These are phyloP conservation scores for Solanum rostratum DNA, from an alignment of 257 asterid species.

Conservation along the genomic window DNA sequence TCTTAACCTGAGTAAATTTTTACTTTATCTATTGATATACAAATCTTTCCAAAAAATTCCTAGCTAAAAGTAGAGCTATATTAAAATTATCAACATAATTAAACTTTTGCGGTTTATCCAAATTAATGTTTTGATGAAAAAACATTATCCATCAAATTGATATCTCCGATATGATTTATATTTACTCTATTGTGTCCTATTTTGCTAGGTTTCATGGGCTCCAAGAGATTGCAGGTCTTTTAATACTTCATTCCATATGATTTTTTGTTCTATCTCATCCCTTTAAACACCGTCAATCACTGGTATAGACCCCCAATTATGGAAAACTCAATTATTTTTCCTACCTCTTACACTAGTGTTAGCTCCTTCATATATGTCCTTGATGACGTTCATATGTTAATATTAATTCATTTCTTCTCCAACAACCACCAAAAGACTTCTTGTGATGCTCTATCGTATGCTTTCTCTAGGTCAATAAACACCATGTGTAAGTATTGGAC, in stretches of 20 bases:
- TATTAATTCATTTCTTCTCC: background rate
- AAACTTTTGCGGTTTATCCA: background rate
- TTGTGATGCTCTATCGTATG: background rate
- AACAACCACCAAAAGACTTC: background rate
- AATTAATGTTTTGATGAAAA: background rate
- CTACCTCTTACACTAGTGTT: background rate
- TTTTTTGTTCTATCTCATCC: background rate
- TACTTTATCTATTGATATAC: background rate
- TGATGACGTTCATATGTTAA: background rate
- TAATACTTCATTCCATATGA: background rate
- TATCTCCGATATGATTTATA: background rate
- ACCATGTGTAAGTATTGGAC: background rate
- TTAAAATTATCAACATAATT: background rate
- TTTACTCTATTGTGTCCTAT: background rate
- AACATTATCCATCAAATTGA: background rate
- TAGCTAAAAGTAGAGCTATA: background rate
- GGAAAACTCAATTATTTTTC: background rate
- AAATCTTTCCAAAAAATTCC: background rate
- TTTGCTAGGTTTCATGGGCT: background rate
- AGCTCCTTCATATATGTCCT: background rate
- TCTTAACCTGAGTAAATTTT: background rate
- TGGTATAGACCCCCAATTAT: background rate
- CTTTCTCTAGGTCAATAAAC: background rate
- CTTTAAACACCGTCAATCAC: background rate
- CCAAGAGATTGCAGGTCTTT: background rate